phyloP scores from a whole-genome alignment of 1,284 basidiomycete species.

The Rhizopogon parksii region DNA sequence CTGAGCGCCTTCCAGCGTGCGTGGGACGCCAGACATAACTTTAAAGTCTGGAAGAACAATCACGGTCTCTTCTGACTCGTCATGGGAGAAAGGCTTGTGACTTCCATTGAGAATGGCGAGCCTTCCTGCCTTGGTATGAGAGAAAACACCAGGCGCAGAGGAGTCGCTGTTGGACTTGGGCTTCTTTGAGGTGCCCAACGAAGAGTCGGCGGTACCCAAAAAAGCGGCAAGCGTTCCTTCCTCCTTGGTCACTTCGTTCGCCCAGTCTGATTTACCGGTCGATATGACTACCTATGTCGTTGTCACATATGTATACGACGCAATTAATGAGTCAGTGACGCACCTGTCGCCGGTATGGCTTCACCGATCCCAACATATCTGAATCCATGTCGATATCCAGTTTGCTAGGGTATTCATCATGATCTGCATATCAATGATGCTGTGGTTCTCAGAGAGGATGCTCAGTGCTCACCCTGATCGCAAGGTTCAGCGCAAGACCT shows the following conservation, averaged over 20 bases:
- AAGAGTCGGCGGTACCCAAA: conserved; percentile 37
- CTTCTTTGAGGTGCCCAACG: conserved; percentile 17
- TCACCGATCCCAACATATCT: conserved; percentile 75
- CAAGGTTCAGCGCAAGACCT: conserved; percentile 74
- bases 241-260: conserved; percentile 64
- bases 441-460: background rate
- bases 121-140: conserved; percentile 43
- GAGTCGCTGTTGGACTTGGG: conserved; percentile 19
- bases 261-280: conserved; percentile 85
- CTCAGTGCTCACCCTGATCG: conserved; percentile 46
- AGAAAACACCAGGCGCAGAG: conserved; percentile 49
- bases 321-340: conserved; percentile 15
- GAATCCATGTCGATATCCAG: conserved; percentile 74
- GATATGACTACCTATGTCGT: conserved; percentile 69
- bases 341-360: conserved; percentile 76
- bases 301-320: background rate
- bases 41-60: conserved; percentile 90
- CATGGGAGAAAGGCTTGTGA: conserved; percentile 57
- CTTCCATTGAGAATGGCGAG: conserved; percentile 79
- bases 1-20: conserved; percentile 58
- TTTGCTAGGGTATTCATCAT: conserved; percentile 63
- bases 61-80: conserved; percentile 62
- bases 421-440: conserved; percentile 37
- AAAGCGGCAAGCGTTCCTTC: conserved; percentile 62
- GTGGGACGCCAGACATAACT: conserved; percentile 63